Percentiles rank a stretch among this genome's conserved stretches.
Conservation (phyloP, 139 green algal species). For the Helicosporidium sp. region DNA sequence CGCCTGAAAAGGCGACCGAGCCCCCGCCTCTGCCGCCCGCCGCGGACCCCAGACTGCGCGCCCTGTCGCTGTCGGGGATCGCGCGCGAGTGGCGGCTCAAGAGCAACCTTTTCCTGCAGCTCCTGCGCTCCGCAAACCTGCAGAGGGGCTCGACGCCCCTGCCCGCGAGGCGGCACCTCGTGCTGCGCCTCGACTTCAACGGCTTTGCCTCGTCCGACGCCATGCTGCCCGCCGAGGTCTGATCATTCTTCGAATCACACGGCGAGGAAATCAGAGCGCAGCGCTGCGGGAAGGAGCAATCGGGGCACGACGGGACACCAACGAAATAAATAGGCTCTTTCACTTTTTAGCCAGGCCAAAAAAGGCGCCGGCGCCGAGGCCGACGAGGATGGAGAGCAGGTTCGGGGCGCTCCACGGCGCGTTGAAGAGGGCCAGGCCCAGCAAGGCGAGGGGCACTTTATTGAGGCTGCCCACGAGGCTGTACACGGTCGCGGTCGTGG, state of each 20-base stretch:
- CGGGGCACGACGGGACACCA: no score
- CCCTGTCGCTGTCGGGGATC: constrained; percentile 5
- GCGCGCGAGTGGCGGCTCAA: not conserved
- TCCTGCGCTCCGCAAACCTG: constrained; percentile 30
- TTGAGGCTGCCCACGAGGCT: constrained; percentile 50
- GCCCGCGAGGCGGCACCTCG: constrained; percentile 57
- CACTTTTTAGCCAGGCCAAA: constrained; percentile 52
- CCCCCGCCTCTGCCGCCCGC: no score
- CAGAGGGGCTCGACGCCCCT: constrained; percentile 25
- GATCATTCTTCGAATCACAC: no score
- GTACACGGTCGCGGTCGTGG: constrained; percentile 81
- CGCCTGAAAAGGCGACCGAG: no score
- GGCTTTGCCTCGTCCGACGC: constrained; percentile 8
- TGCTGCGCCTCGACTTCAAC: constrained; percentile 64
- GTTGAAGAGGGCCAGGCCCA: constrained; percentile 65
- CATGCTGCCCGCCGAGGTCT: no score
- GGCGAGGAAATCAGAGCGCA: no score
- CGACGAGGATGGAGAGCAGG: constrained; percentile 53
- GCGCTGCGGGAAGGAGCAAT: no score
- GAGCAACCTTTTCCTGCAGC: constrained; percentile 19
- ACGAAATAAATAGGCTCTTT: no score
- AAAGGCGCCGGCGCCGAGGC: constrained; percentile 45
- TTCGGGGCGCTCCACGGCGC: constrained; percentile 52
- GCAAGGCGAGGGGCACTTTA: constrained; percentile 58
- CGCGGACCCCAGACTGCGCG: no score